Evolutionary conservation across 2,329 filamentous ascomycete species (phyloP).

Genomic region (Tolypocladium sp.): DNA sequence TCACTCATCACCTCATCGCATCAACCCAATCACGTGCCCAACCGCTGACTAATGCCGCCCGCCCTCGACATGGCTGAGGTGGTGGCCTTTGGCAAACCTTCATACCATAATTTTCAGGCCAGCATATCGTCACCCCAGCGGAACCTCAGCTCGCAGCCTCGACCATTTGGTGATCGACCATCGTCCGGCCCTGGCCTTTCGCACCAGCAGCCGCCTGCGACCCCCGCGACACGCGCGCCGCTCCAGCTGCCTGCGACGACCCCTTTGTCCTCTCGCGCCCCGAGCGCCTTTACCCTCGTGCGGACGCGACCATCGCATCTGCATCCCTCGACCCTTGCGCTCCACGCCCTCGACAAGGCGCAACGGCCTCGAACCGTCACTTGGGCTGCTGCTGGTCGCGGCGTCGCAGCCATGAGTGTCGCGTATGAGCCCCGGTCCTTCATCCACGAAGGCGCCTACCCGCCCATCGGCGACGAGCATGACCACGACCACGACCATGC

Average conservation of each 20-base stretch:
- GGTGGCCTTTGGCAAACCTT: conserved; percentile 8
- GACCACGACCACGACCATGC: conserved; percentile 31
- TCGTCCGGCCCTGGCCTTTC: not conserved
- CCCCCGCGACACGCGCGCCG: not conserved
- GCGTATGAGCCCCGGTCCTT: conserved; percentile 42
- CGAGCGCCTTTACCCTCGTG: not conserved
- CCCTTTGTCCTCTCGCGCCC: not conserved
- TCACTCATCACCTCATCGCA: not conserved
- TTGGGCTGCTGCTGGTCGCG: conserved; percentile 9
- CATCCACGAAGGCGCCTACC: conserved; percentile 38
- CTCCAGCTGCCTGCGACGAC: not conserved
- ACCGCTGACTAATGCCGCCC: conserved; percentile 17
- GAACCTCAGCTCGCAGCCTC: conserved; percentile 3
- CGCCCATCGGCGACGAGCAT: conserved; percentile 32
- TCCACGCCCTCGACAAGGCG: conserved; percentile 4
- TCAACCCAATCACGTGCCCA: conserved; percentile 15
- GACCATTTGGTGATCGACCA: not conserved
- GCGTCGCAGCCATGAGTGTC: conserved; percentile 34
- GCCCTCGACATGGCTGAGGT: not conserved
- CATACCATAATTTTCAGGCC: conserved; percentile 17
- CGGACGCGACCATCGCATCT: not conserved
- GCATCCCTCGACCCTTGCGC: not conserved
- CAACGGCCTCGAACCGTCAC: not conserved
- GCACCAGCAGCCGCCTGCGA: not conserved
- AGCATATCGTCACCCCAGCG: conserved; percentile 9